phyloP scores from a whole-genome alignment of 306 rosid genomes.

The Geum urbanum region DNA sequence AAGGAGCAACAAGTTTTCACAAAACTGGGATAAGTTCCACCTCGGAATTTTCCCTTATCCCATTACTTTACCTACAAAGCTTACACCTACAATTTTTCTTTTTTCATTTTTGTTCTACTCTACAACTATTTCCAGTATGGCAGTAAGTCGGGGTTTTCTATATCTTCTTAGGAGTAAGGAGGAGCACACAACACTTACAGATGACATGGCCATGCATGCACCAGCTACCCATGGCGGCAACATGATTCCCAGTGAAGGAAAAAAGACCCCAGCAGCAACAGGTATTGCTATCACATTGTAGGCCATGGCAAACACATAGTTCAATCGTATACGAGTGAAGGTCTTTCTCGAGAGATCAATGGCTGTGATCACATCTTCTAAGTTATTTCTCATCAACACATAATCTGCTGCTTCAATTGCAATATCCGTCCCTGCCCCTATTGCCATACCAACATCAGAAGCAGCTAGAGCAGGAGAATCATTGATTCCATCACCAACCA shows the following conservation, averaged over 20 bases:
- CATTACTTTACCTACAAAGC: constrained; percentile 26
- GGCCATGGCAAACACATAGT: constrained; percentile 85
- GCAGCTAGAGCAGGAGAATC: constrained; percentile 97
- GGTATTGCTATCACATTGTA: constrained; percentile 88
- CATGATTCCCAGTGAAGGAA: constrained; percentile 65
- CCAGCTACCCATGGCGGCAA: constrained; percentile 98
- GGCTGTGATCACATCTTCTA: constrained; percentile 98
- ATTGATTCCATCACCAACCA: constrained; percentile 98
- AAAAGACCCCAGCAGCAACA: constrained; percentile 77
- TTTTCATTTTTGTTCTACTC: constrained; percentile 40
- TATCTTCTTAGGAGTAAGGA: constrained; percentile 84
- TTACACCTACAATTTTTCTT: constrained; percentile 21
- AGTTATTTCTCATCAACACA: constrained; percentile 82
- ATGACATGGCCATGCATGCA: constrained; percentile 97
- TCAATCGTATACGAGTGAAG: constrained; percentile 67
- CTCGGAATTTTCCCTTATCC: constrained; percentile 19
- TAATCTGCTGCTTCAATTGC: constrained; percentile 95
- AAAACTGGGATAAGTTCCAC: constrained; percentile 38
- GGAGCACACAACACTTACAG: constrained; percentile 89
- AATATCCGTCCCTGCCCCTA: constrained; percentile 94
- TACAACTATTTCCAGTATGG: constrained; percentile 78
- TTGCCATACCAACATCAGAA: constrained; percentile 93
- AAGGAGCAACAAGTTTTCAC: background rate
- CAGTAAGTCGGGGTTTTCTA: constrained; percentile 71
- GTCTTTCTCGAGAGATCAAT: constrained; percentile 88